Percentiles rank a stretch among this genome's conserved stretches.
Conservation (phyloP, 73 alveolate species). For the Tetrahymena malaccensis region DNA sequence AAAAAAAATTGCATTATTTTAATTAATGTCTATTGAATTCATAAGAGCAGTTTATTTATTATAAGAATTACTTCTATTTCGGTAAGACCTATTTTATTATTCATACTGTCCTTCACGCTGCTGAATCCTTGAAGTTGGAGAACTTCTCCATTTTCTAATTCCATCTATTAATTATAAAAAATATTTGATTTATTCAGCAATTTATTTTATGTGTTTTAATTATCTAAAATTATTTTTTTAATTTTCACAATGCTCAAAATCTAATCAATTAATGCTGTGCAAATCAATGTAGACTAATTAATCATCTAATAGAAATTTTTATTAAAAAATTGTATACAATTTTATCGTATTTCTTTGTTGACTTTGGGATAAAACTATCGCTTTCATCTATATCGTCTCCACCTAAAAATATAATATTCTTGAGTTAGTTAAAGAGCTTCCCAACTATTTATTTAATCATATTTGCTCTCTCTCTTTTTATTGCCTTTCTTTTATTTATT, state of each 20-base stretch:
- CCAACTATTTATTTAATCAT: neutral
- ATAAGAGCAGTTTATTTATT: neutral
- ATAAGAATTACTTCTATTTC: neutral
- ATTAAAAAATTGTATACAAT: neutral
- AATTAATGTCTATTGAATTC: neutral
- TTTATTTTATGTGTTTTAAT: too few species aligned
- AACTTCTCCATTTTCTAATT: neutral
- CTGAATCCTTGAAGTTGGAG: neutral
- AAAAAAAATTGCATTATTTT: neutral
- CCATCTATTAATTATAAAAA: neutral
- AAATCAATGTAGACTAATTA: neutral
- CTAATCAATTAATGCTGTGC: too few species aligned
- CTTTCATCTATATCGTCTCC: neutral
- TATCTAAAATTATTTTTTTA: too few species aligned
- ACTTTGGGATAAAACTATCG: neutral
- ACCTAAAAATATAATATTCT: neutral
- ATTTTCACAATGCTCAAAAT: neutral
- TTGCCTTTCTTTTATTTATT: neutral
- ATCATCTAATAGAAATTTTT: neutral
- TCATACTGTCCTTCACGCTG: neutral
- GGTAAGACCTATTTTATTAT: neutral
- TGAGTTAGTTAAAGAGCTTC: neutral
- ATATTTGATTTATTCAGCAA: neutral
- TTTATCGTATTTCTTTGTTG: neutral
- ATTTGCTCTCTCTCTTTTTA: neutral